Conservation (phyloP, 192 early-diverging fungal species). For the Coemansia sp. region DNA sequence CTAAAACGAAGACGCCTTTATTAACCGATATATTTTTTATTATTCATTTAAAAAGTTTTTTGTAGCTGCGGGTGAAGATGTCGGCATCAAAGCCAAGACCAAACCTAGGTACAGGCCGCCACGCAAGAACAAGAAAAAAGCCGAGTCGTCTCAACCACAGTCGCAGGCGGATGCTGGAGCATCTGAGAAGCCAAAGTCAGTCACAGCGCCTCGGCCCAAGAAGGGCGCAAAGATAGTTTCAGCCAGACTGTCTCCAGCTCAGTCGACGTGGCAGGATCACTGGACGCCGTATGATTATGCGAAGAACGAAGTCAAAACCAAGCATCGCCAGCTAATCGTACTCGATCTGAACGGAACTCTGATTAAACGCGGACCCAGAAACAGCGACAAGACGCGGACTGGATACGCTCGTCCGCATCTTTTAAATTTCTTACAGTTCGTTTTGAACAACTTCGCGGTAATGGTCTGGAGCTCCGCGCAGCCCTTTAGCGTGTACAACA, state of each 20-base stretch:
- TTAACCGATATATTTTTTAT: background rate
- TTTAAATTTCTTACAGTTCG: constrained; percentile 59
- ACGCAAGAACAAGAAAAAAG: constrained; percentile 9
- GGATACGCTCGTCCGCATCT: constrained; percentile 58
- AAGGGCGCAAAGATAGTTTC: background rate
- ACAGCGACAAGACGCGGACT: background rate
- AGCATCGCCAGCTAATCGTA: constrained; percentile 60
- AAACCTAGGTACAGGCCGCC: constrained; percentile 21
- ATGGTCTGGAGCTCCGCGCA: constrained; percentile 79
- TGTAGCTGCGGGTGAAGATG: background rate
- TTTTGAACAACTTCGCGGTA: constrained; percentile 63
- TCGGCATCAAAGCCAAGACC: background rate
- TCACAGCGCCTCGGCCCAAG: background rate
- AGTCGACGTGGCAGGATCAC: constrained; percentile 21
- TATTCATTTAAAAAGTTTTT: background rate
- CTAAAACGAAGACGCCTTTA: background rate
- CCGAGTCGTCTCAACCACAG: background rate
- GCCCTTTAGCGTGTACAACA: constrained; percentile 57
- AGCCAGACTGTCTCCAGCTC: constrained; percentile 4
- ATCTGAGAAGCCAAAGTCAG: background rate
- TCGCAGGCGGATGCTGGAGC: background rate
- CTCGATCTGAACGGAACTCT: constrained; percentile 76
- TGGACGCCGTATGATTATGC: constrained; percentile 19
- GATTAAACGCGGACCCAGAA: constrained; percentile 46
- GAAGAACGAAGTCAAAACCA: constrained; percentile 27